Base-by-base conservation (phyloP, 331 rosid species). In the Arachis monticola region DNA sequence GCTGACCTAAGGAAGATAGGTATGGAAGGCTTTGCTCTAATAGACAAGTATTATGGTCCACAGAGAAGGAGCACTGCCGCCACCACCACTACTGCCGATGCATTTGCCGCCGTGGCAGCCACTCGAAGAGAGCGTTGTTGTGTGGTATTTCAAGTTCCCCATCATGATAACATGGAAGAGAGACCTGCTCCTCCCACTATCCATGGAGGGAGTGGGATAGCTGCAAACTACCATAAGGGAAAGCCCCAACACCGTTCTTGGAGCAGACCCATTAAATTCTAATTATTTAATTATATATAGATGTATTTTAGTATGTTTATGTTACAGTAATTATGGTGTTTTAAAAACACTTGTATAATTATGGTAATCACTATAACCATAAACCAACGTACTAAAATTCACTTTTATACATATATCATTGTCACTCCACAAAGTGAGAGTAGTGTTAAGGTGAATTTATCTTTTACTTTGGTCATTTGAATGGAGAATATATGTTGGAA, bases 21-120 rank as follows among this genome's bases (percentile, higher is more conserved):
- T 12, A 7, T 70, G 50, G 87, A 85, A 61, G 87, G 82, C 11
- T 85, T 85, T 31, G 65, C 38, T 42, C 44, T 85, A 27, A 59
- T 86, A 51, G 87, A 86, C 4, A 76, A 78, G n/a, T 10, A 51
- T 35, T 86, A 14, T n/a, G 75, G 64, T 48, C 74, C 67, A 57
- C 0, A 14, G 5, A 67, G 73, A 78, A 46, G 61, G 45, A 2
- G n/a, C 42, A 30, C 11, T 8, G 64, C 2, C 64, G 10, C 17
- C 0, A 27, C 38, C 38, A 32, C 38, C 38, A 32, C 38, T 32
- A 32, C 38, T 32, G 38, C 38, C 2, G 38, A 10, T 31, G 64
- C 38, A 30, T 59, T 59, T 30, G 4, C 5, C 11, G 52, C 52
- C 38, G 3, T 32, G 38, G 38, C 38, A 32, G 38, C 38, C 38